Conservation (phyloP, 768 basidiomycete species). For the Suillus plorans region DNA sequence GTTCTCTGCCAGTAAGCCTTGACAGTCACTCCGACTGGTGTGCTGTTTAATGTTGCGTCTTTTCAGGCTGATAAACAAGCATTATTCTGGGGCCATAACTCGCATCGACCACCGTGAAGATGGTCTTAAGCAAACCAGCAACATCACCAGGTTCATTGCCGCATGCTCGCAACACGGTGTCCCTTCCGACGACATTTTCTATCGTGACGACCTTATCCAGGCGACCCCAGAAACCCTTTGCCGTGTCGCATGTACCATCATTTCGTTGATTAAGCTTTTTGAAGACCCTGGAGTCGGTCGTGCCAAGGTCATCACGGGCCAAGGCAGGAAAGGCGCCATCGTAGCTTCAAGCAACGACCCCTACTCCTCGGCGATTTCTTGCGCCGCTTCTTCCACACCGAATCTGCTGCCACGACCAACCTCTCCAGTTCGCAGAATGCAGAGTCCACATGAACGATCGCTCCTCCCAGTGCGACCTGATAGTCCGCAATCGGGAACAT, state of each 20-base stretch:
- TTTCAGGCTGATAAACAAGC: constrained; percentile 75
- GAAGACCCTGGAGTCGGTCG: constrained; percentile 51
- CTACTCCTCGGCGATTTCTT: constrained; percentile 32
- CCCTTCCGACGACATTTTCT: constrained; percentile 61
- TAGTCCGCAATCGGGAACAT: constrained; percentile 50
- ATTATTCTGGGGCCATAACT: constrained; percentile 58
- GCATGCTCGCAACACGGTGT: constrained; percentile 71
- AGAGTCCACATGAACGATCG: constrained; percentile 47
- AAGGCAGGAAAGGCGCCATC: constrained; percentile 30
- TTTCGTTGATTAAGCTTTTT: constrained; percentile 62
- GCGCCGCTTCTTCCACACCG: constrained; percentile 61
- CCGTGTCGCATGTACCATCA: constrained; percentile 73
- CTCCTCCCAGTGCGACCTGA: constrained; percentile 55
- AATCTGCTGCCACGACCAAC: constrained; percentile 46
- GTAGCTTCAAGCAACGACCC: constrained; percentile 36
- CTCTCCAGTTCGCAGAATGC: constrained; percentile 43
- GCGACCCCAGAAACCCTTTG: constrained; percentile 58
- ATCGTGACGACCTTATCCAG: constrained; percentile 66
- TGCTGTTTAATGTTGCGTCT: constrained; percentile 5
- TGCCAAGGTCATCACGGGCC: constrained; percentile 46
- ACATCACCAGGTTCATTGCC: constrained; percentile 77
- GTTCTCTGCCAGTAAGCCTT: constrained; percentile 84
- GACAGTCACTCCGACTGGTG: constrained; percentile 9
- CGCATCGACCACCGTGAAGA: constrained; percentile 68
- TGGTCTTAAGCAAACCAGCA: constrained; percentile 62